Evolutionary conservation across 2,329 filamentous ascomycete species (phyloP), one percentile per base, ranked within the genome.

Genomic region (Ceratocystis colombiana): DNA sequence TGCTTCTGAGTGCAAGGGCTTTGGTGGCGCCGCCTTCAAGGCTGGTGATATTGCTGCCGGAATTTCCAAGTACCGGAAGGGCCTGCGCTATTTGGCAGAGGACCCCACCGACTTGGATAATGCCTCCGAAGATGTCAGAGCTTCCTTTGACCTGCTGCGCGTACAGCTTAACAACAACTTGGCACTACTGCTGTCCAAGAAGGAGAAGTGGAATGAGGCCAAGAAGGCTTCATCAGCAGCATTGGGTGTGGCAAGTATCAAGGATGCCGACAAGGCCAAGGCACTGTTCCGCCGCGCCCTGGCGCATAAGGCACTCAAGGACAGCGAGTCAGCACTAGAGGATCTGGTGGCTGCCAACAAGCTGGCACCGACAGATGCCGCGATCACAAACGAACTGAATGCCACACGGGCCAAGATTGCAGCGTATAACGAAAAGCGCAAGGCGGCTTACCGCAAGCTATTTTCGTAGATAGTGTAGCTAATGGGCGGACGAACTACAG

Each of bases 1-100:
- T 68, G 91, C 89, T 1, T 79, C 82, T 4, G 89, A 89, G 70
- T 85, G 96, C 76, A 99, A 99, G 79, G 89, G 88, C 45, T 94
- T 88, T 73, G 94, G 94, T 71, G 97, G 96, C 80, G 85, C 86
- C 71, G 91, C 92, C 1, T 96, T 96, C 83, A 96, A 96, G 80
- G 79, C 77, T 30, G 85, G 86, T 50, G 84, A 96, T 71, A 73
- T 88, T 48, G 75, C 79, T 46, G 77, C 89, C 41, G 93, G 86
- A 1, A 80, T 97, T 30, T 86, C 88, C 68, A 99, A 99, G 79
- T 99, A 99, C 78, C 86, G 95, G 75, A 99, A 99, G 79, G 92
- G 86, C 20, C 77, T 96, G 68, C 86, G 91, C 71, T 96, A 96
- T 76, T 79, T 96, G 68, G 89, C 93, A 75, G 89, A 95, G 75